A percentile compares a stretch with the other conserved stretches of the same genome.
Evolutionary conservation across 768 basidiomycete genomes (phyloP).

Genomic region (Suillus clintonianus): DNA sequence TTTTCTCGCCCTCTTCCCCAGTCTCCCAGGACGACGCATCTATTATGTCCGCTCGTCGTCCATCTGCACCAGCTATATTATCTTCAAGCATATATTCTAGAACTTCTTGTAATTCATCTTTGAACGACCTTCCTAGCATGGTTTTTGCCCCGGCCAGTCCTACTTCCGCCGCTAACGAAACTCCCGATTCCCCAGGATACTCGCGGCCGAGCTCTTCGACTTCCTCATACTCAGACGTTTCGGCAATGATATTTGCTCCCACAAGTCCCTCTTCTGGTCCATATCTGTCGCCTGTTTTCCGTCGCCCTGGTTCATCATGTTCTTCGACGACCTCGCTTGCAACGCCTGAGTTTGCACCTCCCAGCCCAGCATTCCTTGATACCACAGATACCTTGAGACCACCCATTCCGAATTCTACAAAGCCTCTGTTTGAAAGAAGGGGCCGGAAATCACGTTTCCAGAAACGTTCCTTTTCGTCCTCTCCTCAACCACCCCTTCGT

Average conservation of each 20-base stretch:
- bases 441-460: constrained; percentile 17
- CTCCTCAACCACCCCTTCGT: constrained; percentile 21
- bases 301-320: constrained; percentile 23
- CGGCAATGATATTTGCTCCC: constrained; percentile 31
- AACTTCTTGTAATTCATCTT: constrained; percentile 17
- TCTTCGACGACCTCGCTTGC: constrained; percentile 29
- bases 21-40: constrained; percentile 5
- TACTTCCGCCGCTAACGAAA: constrained; percentile 5
- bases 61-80: constrained; percentile 17
- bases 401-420: constrained; percentile 48
- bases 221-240: constrained; percentile 22
- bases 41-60: constrained; percentile 6
- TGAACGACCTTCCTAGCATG: constrained; percentile 32
- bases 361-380: constrained; percentile 11
- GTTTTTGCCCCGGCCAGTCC: constrained; percentile 33
- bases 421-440: constrained; percentile 44
- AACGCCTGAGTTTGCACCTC: constrained; percentile 31
- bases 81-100: constrained; percentile 20
- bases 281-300: background rate
- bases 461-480: constrained; percentile 31
- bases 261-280: constrained; percentile 25
- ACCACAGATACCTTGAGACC: constrained; percentile 32
- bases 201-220: constrained; percentile 9
- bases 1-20: constrained; percentile 34
- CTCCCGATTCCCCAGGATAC: constrained; percentile 9